Percentiles rank a stretch among this genome's conserved stretches.
Conservation (phyloP, 148 eudicot species). For the Polygonum aviculare region DNA sequence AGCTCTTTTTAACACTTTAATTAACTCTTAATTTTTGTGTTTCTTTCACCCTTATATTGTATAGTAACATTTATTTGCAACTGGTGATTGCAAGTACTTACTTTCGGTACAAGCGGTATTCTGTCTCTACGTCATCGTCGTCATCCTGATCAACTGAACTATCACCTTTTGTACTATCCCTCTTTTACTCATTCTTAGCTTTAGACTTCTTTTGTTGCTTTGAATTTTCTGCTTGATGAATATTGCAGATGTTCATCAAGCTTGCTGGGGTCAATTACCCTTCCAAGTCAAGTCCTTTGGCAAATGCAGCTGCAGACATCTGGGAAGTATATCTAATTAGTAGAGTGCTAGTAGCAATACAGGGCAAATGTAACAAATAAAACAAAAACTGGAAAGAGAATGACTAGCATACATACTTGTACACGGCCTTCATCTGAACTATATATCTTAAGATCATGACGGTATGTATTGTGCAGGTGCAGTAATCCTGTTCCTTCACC, state of each 20-base stretch:
- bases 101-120: slow-evolving; percentile 97
- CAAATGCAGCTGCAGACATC: no score
- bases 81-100: slow-evolving; percentile 18
- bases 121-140: slow-evolving; percentile 63
- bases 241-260: slow-evolving; percentile 29
- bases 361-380: not conserved
- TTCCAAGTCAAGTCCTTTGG: no score
- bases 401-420: slow-evolving; percentile 38
- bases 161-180: slow-evolving; percentile 57
- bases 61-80: not conserved
- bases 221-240: slow-evolving; percentile 24
- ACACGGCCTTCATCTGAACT: slow-evolving; percentile 99
- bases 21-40: not conserved
- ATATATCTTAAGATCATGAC: slow-evolving; percentile 95
- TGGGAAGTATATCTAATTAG: not conserved
- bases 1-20: not conserved
- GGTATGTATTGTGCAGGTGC: slow-evolving; percentile 95
- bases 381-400: not conserved
- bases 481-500: slow-evolving; percentile 99
- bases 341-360: not conserved
- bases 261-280: no score
- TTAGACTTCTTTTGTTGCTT: slow-evolving; percentile 36
- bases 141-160: slow-evolving; percentile 65
- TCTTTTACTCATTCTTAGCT: slow-evolving; percentile 39
- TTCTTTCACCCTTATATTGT: not conserved